Evolutionary conservation across 495 filamentous ascomycete genomes (phyloP), one percentile per base, ranked within the genome.

Genomic region (Hyaloscypha variabilis): DNA sequence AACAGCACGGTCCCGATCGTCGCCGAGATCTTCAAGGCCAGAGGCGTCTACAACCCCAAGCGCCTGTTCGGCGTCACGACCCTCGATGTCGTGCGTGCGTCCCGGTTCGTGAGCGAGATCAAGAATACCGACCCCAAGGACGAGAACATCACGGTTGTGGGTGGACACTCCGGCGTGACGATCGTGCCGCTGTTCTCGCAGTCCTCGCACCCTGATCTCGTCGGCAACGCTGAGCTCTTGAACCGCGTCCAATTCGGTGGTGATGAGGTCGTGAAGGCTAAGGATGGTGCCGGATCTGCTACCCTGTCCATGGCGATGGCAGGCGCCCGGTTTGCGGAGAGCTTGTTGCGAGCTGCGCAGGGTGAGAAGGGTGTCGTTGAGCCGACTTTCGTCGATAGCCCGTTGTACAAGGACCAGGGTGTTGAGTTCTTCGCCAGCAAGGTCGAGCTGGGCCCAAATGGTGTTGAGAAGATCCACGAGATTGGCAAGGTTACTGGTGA

Each of bases 261-360:
- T 85, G 95, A 99, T 78, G 95, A 99, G 87, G 95, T 99, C 68
- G 95, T 99, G 78, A 88, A 97, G 86, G 95, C 95, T 77, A 99
- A 99, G 88, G 93, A 92, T 77, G 95, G 95, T 80, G 93, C 94
- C 73, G 95, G 95, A 69, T 98, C 96, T 66, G 95, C 95, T 76
- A 99, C 95, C 66, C 90, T 99, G 66, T 97, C 93, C 78, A 99
- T 99, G 95, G 95, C 95, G 71, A 95, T 96, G 87, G 95, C 95
- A 72, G 95, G 95, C 85, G 93, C 93, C 69, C 92, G 95, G 75
- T 96, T 99, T 85, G 93, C 95, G 70, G 94, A 97, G 84, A 90
- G 89, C 72, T 82, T 99, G 67, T 90, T 99, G 76, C 93, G 91
- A 78, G 95, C 96, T 72, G 82, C 92, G 26, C 87, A 96, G 77